Conservation (phyloP, 371 early-diverging fungal species). For the Lichtheimia ramosa region DNA sequence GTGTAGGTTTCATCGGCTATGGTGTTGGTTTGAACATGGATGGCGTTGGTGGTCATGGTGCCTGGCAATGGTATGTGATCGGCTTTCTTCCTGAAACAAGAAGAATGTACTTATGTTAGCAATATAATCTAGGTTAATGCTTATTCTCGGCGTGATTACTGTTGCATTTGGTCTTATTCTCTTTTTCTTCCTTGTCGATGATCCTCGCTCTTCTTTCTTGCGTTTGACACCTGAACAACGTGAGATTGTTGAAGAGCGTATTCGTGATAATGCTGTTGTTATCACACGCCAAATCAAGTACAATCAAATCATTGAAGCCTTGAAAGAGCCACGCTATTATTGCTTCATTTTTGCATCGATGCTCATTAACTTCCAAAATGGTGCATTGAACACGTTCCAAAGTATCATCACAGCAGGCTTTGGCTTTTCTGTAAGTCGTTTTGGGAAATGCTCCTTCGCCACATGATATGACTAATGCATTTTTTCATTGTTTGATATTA, state of each 20-base stretch:
- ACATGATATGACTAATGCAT: no score
- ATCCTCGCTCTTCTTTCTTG: slow-evolving; percentile 16
- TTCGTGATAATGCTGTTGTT: slow-evolving; percentile 18
- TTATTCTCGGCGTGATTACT: slow-evolving; percentile 32
- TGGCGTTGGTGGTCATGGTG: slow-evolving; percentile 25
- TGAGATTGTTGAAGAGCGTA: slow-evolving; percentile 15
- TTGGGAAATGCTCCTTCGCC: neutral
- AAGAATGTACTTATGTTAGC: neutral
- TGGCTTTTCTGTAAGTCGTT: slow-evolving; percentile 22
- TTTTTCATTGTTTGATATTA: neutral
- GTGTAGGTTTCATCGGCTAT: slow-evolving; percentile 51
- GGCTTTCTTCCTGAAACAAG: neutral
- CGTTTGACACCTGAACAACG: slow-evolving; percentile 17
- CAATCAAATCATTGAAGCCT: slow-evolving; percentile 20
- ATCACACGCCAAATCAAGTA: slow-evolving; percentile 18
- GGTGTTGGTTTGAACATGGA: slow-evolving; percentile 51
- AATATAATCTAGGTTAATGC: slow-evolving; percentile 22
- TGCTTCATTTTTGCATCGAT: slow-evolving; percentile 20
- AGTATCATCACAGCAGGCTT: slow-evolving; percentile 21
- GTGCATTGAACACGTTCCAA: slow-evolving; percentile 34
- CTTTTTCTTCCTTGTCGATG: slow-evolving; percentile 20
- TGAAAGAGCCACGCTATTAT: slow-evolving; percentile 25
- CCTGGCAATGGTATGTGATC: slow-evolving; percentile 50
- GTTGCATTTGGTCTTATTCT: slow-evolving; percentile 16
- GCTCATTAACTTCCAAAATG: slow-evolving; percentile 37